Conservation (phyloP, 2,329 filamentous ascomycete species). For the Fusarium metavorans region DNA sequence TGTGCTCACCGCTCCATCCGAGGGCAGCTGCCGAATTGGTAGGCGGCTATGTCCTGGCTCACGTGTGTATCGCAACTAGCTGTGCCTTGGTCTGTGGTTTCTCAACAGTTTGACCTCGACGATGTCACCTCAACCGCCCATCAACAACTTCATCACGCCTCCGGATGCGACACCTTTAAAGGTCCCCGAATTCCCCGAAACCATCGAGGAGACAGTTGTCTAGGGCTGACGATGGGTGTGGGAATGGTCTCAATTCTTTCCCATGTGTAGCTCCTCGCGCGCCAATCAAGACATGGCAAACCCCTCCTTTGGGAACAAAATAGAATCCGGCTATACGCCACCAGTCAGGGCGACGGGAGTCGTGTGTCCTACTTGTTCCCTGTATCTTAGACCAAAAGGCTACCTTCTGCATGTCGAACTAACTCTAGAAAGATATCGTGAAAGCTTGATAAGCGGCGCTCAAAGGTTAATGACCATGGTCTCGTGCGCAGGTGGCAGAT, state of each 20-base stretch:
- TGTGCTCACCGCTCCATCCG: background rate
- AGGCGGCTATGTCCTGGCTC: background rate
- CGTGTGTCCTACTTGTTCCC: background rate
- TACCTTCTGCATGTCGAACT: background rate
- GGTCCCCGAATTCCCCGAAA: constrained; percentile 13
- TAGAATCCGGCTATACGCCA: background rate
- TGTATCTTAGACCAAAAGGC: background rate
- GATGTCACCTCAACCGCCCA: background rate
- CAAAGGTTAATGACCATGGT: background rate
- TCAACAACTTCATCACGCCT: background rate
- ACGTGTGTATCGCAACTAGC: background rate
- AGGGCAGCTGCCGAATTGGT: background rate
- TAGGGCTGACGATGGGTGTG: constrained; percentile 1
- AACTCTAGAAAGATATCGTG: background rate
- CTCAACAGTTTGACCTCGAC: background rate
- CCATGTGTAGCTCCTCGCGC: background rate
- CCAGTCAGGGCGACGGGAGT: background rate
- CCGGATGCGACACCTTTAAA: background rate
- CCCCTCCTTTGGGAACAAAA: constrained; percentile 18
- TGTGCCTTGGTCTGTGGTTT: background rate
- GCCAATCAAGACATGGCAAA: constrained; percentile 1
- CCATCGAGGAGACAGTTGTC: constrained; percentile 4
- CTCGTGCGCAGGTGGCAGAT: background rate
- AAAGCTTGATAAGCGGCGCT: constrained; percentile 7
- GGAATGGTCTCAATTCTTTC: background rate